Percentiles rank a stretch among this genome's conserved stretches.
Conservation (phyloP, 2,329 filamentous ascomycete species). For the Neurospora sp. region DNA sequence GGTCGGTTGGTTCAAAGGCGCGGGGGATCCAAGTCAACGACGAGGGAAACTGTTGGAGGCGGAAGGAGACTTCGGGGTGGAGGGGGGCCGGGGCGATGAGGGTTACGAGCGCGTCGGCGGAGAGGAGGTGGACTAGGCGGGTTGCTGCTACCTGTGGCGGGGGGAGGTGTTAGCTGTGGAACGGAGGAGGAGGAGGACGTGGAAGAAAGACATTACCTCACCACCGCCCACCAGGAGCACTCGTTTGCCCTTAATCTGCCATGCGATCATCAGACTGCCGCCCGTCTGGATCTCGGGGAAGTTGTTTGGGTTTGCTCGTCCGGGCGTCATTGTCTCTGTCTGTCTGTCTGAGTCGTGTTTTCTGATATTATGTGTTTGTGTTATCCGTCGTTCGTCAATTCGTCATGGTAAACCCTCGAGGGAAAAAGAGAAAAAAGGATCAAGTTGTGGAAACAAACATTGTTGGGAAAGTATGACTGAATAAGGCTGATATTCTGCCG, state of each 20-base stretch:
- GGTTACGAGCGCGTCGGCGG: slow-evolving; percentile 85
- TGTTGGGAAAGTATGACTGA: not conserved
- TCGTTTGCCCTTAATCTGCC: slow-evolving; percentile 84
- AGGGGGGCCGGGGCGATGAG: slow-evolving; percentile 72
- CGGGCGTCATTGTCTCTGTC: slow-evolving; percentile 5
- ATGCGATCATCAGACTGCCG: slow-evolving; percentile 87
- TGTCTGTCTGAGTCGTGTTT: not conserved
- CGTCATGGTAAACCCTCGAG: not conserved
- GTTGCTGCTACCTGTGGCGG: slow-evolving; percentile 76
- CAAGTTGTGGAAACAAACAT: not conserved
- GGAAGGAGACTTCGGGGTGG: slow-evolving; percentile 79
- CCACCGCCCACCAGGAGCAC: slow-evolving; percentile 92
- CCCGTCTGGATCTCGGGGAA: slow-evolving; percentile 82
- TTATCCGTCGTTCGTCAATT: not conserved
- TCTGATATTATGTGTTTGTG: too few species aligned
- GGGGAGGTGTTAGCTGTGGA: too few species aligned
- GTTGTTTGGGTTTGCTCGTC: slow-evolving; percentile 19
- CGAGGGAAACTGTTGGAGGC: slow-evolving; percentile 50
- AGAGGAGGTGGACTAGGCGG: slow-evolving; percentile 86
- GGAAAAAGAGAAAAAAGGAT: not conserved
- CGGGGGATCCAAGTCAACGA: slow-evolving; percentile 77
- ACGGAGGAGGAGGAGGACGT: not conserved
- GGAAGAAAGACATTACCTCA: slow-evolving; percentile 54
- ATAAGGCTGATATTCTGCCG: not conserved
- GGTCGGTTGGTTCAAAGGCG: slow-evolving; percentile 75